A percentile compares a stretch with the other conserved stretches of the same genome.
These are phyloP conservation scores for Melanogaster broomeanus DNA, from an alignment of 768 basidiomycete genomes.

Conservation along the genomic window DNA sequence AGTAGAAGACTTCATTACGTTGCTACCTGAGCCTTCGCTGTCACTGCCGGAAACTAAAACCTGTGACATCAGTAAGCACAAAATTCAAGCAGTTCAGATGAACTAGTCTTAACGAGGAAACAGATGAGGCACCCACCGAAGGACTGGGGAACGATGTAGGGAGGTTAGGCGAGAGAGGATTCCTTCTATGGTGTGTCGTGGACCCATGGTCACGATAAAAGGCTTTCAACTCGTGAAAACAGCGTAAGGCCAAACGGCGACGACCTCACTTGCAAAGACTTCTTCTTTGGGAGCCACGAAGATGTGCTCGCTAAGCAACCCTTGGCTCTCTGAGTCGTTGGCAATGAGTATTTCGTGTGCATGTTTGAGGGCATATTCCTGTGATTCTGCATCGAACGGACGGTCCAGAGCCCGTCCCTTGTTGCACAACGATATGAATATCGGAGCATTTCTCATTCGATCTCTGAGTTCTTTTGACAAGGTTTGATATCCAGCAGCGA, in stretches of 20 bases:
- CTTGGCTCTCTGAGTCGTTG: constrained; percentile 76
- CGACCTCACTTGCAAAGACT: constrained; percentile 66
- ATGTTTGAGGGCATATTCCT: constrained; percentile 63
- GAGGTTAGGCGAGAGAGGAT: too few species aligned
- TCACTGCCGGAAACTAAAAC: too few species aligned
- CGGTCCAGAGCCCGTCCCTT: constrained; percentile 36
- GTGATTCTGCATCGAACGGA: not conserved
- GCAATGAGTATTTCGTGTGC: constrained; percentile 73
- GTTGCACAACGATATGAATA: constrained; percentile 67
- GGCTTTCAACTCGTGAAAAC: constrained; percentile 33
- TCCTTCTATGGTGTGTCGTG: constrained; percentile 56
- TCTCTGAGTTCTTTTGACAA: constrained; percentile 41
- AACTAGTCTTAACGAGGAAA: too few species aligned
- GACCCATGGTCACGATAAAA: constrained; percentile 79
- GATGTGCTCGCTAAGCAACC: constrained; percentile 69
- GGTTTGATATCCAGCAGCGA: constrained; percentile 65
- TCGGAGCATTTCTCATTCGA: constrained; percentile 64
- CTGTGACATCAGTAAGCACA: too few species aligned
- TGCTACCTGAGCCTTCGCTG: too few species aligned
- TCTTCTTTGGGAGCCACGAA: constrained; percentile 85
- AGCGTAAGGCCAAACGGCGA: not conserved
- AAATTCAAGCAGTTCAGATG: too few species aligned
- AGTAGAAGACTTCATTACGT: too few species aligned
- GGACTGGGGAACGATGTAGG: too few species aligned
- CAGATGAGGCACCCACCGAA: too few species aligned